These are phyloP conservation scores for Apium graveolens DNA, from an alignment of 129 eudicot genomes.

Conservation along the genomic window DNA sequence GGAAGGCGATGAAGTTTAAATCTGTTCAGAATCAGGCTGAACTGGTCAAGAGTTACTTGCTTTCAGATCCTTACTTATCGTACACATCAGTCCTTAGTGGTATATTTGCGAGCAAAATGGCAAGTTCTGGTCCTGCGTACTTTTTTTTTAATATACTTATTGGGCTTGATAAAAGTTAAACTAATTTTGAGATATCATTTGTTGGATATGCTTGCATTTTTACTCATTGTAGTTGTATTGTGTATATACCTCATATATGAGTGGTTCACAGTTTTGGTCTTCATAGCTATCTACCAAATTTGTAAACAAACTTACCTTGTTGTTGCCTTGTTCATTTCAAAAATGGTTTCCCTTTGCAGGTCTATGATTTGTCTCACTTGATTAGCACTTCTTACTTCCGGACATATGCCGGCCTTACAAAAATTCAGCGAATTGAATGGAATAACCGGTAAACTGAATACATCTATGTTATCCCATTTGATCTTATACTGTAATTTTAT, in stretches of 20 bases:
- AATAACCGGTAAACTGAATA: constrained; percentile 56
- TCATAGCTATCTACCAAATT: background rate
- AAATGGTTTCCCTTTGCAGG: constrained; percentile 29
- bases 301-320: background rate
- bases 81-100: constrained; percentile 75
- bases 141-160: background rate
- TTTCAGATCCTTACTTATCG: constrained; percentile 42
- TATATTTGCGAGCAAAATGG: constrained; percentile 80
- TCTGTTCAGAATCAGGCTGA: constrained; percentile 40
- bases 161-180: constrained; percentile 3
- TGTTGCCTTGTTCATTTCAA: background rate
- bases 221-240: background rate
- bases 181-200: background rate
- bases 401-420: constrained; percentile 68
- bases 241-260: background rate
- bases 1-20: constrained; percentile 24
- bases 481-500: background rate
- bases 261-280: background rate
- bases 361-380: constrained; percentile 71
- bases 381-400: constrained; percentile 63
- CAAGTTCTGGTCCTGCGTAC: constrained; percentile 14
- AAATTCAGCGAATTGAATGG: constrained; percentile 81
- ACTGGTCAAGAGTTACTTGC: constrained; percentile 33
- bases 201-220: background rate
- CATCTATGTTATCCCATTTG: background rate